These are phyloP conservation scores for Pyracantha coccinea DNA, from an alignment of 331 rosid species.

Conservation along the genomic window DNA sequence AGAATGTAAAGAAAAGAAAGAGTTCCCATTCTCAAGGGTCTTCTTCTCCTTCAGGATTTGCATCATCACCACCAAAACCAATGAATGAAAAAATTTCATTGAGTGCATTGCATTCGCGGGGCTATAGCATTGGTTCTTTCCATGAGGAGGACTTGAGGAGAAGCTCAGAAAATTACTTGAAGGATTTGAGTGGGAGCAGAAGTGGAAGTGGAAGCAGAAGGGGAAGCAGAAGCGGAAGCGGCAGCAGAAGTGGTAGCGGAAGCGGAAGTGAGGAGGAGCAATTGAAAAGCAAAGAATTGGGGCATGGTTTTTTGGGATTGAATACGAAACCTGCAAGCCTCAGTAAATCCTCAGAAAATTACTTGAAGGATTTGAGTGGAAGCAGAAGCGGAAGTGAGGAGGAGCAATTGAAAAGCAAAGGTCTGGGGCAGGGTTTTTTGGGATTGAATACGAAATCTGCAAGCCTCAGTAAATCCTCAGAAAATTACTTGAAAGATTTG, in stretches of 20 bases:
- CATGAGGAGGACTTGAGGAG: constrained; percentile 26
- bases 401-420: constrained; percentile 18
- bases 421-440: constrained; percentile 9
- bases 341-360: constrained; percentile 18
- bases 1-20: constrained; percentile 20
- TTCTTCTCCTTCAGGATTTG: constrained; percentile 10
- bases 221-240: no score
- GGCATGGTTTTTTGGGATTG: background rate
- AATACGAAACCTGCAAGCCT: constrained; percentile 19
- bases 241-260: no score
- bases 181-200: constrained; percentile 19
- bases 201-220: no score
- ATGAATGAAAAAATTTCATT: constrained; percentile 28
- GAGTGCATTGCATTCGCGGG: constrained; percentile 32
- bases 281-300: constrained; percentile 17
- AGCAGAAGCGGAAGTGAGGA: constrained; percentile 6
- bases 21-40: constrained; percentile 18
- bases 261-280: constrained; percentile 15
- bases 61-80: background rate
- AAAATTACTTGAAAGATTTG: no score
- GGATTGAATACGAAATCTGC: constrained; percentile 24
- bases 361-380: no score
- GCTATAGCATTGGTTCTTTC: constrained; percentile 30
- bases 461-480: constrained; percentile 25
- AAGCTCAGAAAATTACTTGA: constrained; percentile 31